Percentiles rank a stretch among this genome's conserved stretches.
Conservation (phyloP, 805 yeast species). For the Candida taoyuanica region DNA sequence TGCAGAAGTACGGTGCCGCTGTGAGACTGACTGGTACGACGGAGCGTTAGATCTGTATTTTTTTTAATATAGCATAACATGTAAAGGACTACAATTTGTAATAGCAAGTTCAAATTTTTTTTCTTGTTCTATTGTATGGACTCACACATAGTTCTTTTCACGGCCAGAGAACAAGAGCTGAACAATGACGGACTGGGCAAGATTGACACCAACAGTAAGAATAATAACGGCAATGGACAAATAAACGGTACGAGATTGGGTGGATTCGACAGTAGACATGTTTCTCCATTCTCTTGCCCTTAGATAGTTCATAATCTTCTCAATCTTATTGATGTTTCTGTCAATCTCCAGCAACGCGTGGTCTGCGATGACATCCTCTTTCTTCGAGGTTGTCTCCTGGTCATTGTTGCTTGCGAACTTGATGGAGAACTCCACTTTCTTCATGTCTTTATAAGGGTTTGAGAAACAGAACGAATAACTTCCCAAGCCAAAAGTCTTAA, state of each 20-base stretch:
- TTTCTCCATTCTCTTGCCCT: constrained; percentile 97
- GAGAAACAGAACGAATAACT: constrained; percentile 64
- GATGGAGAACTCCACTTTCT: constrained; percentile 60
- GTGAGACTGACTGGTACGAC: constrained; percentile 93
- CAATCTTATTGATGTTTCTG: constrained; percentile 52
- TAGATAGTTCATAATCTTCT: constrained; percentile 70
- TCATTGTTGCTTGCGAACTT: constrained; percentile 39
- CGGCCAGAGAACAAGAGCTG: constrained; percentile 69
- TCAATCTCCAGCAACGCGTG: constrained; percentile 54
- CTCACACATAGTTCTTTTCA: constrained; percentile 35
- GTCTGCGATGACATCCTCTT: constrained; percentile 49
- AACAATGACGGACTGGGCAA: constrained; percentile 72
- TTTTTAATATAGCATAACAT: not conserved
- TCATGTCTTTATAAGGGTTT: constrained; percentile 59
- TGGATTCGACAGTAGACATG: constrained; percentile 82
- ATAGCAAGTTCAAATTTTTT: too few relatives aligned
- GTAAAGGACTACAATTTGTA: not conserved
- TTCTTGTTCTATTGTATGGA: too few relatives aligned
- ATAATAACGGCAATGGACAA: constrained; percentile 66
- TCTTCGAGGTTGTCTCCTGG: constrained; percentile 30
- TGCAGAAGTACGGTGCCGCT: constrained; percentile 96
- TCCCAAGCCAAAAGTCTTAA: constrained; percentile 54
- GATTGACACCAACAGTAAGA: constrained; percentile 73
- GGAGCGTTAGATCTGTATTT: constrained; percentile 42
- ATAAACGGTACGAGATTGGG: constrained; percentile 74